Evolutionary conservation across 495 filamentous ascomycete genomes (phyloP).

Genomic region (Aspergillus mulundensis): DNA sequence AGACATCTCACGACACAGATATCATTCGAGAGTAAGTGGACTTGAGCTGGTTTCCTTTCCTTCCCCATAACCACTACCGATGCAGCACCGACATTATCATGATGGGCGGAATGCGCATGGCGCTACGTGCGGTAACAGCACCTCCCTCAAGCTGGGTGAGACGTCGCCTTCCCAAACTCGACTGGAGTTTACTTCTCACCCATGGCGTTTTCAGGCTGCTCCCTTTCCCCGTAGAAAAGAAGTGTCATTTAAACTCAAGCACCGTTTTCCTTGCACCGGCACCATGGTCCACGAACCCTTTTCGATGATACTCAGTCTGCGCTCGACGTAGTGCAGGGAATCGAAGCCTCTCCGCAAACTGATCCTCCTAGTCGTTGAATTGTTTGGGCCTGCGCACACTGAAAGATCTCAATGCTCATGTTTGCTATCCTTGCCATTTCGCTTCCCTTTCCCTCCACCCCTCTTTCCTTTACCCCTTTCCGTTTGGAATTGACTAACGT

Average conservation of each 20-base stretch:
- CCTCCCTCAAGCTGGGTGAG: slow-evolving; percentile 52
- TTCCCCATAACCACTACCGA: slow-evolving; percentile 37
- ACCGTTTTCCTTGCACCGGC: slow-evolving; percentile 28
- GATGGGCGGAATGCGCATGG: slow-evolving; percentile 30
- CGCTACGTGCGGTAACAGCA: slow-evolving; percentile 29
- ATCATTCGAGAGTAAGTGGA: slow-evolving; percentile 99
- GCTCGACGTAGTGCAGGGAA: slow-evolving; percentile 31
- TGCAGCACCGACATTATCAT: slow-evolving; percentile 33
- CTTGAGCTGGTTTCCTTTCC: slow-evolving; percentile 61
- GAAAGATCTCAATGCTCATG: slow-evolving; percentile 49
- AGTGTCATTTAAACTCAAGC: slow-evolving; percentile 24
- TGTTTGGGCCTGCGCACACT: slow-evolving; percentile 36
- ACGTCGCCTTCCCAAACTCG: slow-evolving; percentile 40
- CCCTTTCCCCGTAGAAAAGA: slow-evolving; percentile 28
- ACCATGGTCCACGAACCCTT: slow-evolving; percentile 24
- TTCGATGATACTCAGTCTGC: slow-evolving; percentile 33
- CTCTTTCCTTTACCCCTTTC: slow-evolving; percentile 7
- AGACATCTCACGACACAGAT: slow-evolving; percentile 90
- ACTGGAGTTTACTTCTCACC: slow-evolving; percentile 54
- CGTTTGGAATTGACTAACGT: slow-evolving; percentile 30
- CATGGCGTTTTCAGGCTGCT: slow-evolving; percentile 52
- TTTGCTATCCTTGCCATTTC: slow-evolving; percentile 42
- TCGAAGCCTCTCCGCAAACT: slow-evolving; percentile 23
- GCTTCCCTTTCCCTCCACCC: slow-evolving; percentile 24
- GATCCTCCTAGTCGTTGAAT: slow-evolving; percentile 34